These are phyloP conservation scores for Solanum sejunctum DNA, from an alignment of 257 asterid genomes.

Conservation along the genomic window DNA sequence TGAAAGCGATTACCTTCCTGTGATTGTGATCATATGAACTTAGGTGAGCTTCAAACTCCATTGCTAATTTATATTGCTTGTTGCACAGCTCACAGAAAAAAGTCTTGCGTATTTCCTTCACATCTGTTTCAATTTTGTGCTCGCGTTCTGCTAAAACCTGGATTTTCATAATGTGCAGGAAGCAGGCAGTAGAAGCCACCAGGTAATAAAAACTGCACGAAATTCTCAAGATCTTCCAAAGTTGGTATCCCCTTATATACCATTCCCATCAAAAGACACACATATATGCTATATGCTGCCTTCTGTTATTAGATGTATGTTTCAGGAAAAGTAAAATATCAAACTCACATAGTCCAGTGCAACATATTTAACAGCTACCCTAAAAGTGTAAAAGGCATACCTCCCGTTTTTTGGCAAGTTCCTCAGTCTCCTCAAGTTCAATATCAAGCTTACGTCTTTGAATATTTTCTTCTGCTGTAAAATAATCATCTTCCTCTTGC, in stretches of 20 bases:
- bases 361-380: slow-evolving; percentile 14
- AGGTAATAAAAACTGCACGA: slow-evolving; percentile 99
- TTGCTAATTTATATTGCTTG: slow-evolving; percentile 96
- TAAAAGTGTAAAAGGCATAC: slow-evolving; percentile 34
- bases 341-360: slow-evolving; percentile 37
- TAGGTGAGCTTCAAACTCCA: slow-evolving; percentile 93
- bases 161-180: slow-evolving; percentile 98
- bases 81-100: slow-evolving; percentile 97
- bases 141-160: slow-evolving; percentile 99
- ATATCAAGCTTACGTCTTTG: slow-evolving; percentile 89
- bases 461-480: slow-evolving; percentile 95
- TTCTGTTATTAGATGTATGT: slow-evolving; percentile 77
- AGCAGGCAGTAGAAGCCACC: slow-evolving; percentile 99
- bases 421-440: slow-evolving; percentile 91
- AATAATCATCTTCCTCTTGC: slow-evolving; percentile 96
- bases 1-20: slow-evolving; percentile 50
- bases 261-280: slow-evolving; percentile 89
- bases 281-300: slow-evolving; percentile 92
- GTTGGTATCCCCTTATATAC: slow-evolving; percentile 83
- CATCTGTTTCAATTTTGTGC: slow-evolving; percentile 86
- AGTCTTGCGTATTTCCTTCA: slow-evolving; percentile 90
- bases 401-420: slow-evolving; percentile 91
- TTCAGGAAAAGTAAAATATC: slow-evolving; percentile 59
- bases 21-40: slow-evolving; percentile 99
- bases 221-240: slow-evolving; percentile 94